Evolutionary conservation across 1,284 basidiomycete genomes (phyloP), one percentile per base, ranked within the genome.

Genomic region (Malassezia dermatis): DNA sequence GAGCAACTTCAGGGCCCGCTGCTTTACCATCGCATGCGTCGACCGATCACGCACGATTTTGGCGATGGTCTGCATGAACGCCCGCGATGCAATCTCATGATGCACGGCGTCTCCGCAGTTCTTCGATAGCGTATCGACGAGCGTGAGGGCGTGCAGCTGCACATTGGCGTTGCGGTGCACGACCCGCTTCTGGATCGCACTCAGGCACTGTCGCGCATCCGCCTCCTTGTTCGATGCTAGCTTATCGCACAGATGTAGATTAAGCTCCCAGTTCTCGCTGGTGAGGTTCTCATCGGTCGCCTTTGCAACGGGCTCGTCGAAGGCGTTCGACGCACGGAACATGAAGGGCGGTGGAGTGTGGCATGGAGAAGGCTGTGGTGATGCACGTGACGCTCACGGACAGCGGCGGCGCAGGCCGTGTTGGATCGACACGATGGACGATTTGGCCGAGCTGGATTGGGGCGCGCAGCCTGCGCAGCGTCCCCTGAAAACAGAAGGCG

Each of bases 211-310:
- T 51, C 86, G 84, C 8, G 93, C 88, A 17, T 91, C 62, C n/a
- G 55, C 41, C n/a, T 59, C 39, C 5, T 87, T 86, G 60, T 95
- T 90, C 11, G 89, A 88, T 11, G 82, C 80, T 4, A 98, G 89
- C 77, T 94, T 94, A 78, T 98, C 94, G 72, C 90, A 95, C n/a
- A 98, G 78, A 68, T 88, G 89, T 48, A 96, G 77, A 61, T 94
- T 89, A 56, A 90, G 79, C 75, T 91, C 89, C 93, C 93, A 98
- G 76, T 95, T 88, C 78, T 95, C 93, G 56, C 81, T 80, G 1
- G 90, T 91, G 53, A 91, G 79, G 75, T 89, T 89, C 80, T 95
- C 91, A 75, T 91, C 88, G 15, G 91, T 95, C 26, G 91, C 88
- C 78, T 93, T 90, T 67, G 77, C 88, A 75, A 96, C 87, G 65